Evolutionary conservation across 257 asterid species (phyloP).

Genomic region (Nicotiana knightiana): DNA sequence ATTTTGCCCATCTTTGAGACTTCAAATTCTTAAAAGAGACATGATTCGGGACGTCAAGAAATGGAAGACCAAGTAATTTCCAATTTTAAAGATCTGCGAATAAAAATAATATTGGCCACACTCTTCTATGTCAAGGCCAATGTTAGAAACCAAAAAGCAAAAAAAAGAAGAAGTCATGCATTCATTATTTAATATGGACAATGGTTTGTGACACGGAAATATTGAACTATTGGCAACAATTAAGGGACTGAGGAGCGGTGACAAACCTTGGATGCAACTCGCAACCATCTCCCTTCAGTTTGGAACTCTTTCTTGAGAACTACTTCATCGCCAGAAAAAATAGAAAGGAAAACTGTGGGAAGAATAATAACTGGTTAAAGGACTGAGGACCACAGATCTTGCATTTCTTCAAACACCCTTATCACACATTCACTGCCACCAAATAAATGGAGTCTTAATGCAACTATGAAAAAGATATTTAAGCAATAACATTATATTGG

Average conservation of each 20-base stretch:
- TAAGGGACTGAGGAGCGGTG: background rate
- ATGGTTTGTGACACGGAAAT: background rate
- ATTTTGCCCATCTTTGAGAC: background rate
- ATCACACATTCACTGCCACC: background rate
- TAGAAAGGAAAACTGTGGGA: constrained; percentile 38
- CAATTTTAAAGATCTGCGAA: background rate
- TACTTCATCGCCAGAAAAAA: constrained; percentile 15
- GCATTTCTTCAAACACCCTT: background rate
- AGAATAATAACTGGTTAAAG: background rate
- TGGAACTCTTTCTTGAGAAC: constrained; percentile 28
- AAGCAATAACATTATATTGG: background rate
- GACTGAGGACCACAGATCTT: background rate
- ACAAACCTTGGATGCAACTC: constrained; percentile 36
- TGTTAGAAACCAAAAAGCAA: background rate
- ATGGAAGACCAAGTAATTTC: background rate
- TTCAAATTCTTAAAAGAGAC: no score
- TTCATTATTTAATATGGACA: no score
- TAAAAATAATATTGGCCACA: background rate
- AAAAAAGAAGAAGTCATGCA: background rate
- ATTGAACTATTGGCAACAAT: background rate
- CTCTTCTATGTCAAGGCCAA: background rate
- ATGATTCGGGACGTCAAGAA: background rate
- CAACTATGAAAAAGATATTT: background rate
- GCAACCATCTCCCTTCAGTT: constrained; percentile 45
- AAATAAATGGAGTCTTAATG: background rate